Evolutionary conservation across 129 eudicot species (phyloP).

Genomic region (Chrysanthemum makinoi): DNA sequence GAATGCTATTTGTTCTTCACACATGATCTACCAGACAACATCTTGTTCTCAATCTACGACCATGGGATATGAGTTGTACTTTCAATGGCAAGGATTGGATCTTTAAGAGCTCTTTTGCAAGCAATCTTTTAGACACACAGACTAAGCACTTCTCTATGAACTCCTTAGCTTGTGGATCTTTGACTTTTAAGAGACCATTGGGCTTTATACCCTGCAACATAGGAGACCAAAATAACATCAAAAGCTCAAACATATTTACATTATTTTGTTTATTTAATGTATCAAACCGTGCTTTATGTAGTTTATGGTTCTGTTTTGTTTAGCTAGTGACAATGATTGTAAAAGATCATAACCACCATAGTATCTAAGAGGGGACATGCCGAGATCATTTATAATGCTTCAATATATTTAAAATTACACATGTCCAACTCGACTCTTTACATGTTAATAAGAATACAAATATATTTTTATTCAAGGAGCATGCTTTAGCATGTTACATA

Average conservation of each 20-base stretch:
- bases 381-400: too few species aligned
- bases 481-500: not conserved
- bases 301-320: too few species aligned
- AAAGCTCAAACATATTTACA: too few species aligned
- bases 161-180: slow-evolving; percentile 38
- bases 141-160: slow-evolving; percentile 54
- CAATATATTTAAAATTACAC: not conserved
- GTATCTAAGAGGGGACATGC: too few species aligned
- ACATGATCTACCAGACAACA: too few species aligned
- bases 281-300: too few species aligned
- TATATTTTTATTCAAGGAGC: not conserved
- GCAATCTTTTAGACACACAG: slow-evolving; percentile 39
- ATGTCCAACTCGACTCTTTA: slow-evolving; percentile 5
- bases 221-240: slow-evolving; percentile 10
- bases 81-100: slow-evolving; percentile 43
- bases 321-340: too few species aligned
- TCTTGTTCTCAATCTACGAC: too few species aligned
- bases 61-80: not conserved
- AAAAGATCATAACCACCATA: too few species aligned
- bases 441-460: not conserved
- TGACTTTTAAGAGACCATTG: slow-evolving; percentile 37
- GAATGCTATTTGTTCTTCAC: too few species aligned
- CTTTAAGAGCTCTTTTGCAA: slow-evolving; percentile 51
- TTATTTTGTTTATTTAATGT: too few species aligned
- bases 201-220: slow-evolving; percentile 41